Base-by-base conservation (phyloP, 345 rosid genomes). In the Gossypium anomalum region DNA sequence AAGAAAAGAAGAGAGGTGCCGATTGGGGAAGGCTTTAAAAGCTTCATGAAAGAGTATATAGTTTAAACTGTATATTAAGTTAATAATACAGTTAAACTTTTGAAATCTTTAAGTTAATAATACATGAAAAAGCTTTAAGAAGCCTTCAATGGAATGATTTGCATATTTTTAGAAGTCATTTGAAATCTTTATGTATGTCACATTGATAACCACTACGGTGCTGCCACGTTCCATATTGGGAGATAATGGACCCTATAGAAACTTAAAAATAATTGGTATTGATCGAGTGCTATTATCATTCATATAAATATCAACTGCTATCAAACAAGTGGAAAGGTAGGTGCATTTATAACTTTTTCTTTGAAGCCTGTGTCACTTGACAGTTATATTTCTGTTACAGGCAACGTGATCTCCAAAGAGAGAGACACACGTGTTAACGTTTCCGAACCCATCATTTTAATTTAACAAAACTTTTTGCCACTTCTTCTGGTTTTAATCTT, bases 331-430 rank as follows among this genome's bases (percentile, higher is more conserved):
- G 41, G 17, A 25, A 13, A 25, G 41, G 41, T 27, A 6, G n/a
- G 38, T 60, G 64, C 64, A 60, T 60, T 60, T 60, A 14, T 27
- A 14, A 25, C 45, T 47, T 23, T 68, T 27, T 48, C 44, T 25
- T 69, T 49, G 58, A 69, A 69, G 59, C 29, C 59, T 51, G n/a
- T 51, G 51, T 69, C 72, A 45, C 55, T 14, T 45, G 71, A 48
- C 38, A 3, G 71, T 14, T 29, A 27, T 51, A 23, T 65, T 51
- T 51, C 55, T 67, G n/a, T 19, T 66, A 2, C 13, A 19, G 34
- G 17, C 17, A 20, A 10, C 34, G 12, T 44, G 29, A 44, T 19
- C 70, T 44, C 17, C 12, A 64, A 5, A 41, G 22, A 64, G 51
- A 66, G 4, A 19, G 11, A 19, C 11, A 65, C 13, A n/a, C 13